Evolutionary conservation across 1,284 basidiomycete species (phyloP).

Genomic region (Boletellus deceptivus): DNA sequence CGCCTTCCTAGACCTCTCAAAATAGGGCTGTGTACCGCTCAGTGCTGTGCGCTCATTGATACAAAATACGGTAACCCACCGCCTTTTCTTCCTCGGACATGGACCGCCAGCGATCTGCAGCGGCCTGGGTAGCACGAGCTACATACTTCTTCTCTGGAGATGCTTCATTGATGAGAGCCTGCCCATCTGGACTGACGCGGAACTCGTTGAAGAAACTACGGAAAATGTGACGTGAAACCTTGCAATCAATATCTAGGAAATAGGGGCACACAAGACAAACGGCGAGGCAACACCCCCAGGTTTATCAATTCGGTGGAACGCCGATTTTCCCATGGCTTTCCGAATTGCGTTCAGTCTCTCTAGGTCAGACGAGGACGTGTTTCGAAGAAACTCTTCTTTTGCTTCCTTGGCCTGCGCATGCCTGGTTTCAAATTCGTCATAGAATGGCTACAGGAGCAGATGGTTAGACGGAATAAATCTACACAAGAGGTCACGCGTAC

Average conservation of each 20-base stretch:
- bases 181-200: conserved; percentile 21
- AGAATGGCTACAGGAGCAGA: conserved; percentile 21
- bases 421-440: conserved; percentile 24
- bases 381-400: conserved; percentile 25
- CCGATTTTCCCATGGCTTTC: conserved; percentile 21
- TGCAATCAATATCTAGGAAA: neutral
- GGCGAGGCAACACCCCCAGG: conserved; percentile 1
- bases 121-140: conserved; percentile 10
- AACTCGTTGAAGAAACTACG: conserved; percentile 27
- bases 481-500: conserved; percentile 6
- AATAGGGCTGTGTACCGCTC: conserved; percentile 21
- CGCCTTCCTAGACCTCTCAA: conserved; percentile 17
- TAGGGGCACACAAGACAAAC: conserved; percentile 22
- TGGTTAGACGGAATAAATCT: neutral
- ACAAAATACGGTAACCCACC: conserved; percentile 10
- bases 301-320: conserved; percentile 5
- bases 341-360: conserved; percentile 27
- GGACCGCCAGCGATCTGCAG: conserved; percentile 26
- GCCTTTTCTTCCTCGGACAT: conserved; percentile 30
- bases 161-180: conserved; percentile 12
- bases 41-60: neutral
- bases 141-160: neutral
- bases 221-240: neutral
- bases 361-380: conserved; percentile 10
- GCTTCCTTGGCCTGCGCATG: conserved; percentile 18